phyloP scores from a whole-genome alignment of 345 rosid genomes.

The Odontarrhena argentea region DNA sequence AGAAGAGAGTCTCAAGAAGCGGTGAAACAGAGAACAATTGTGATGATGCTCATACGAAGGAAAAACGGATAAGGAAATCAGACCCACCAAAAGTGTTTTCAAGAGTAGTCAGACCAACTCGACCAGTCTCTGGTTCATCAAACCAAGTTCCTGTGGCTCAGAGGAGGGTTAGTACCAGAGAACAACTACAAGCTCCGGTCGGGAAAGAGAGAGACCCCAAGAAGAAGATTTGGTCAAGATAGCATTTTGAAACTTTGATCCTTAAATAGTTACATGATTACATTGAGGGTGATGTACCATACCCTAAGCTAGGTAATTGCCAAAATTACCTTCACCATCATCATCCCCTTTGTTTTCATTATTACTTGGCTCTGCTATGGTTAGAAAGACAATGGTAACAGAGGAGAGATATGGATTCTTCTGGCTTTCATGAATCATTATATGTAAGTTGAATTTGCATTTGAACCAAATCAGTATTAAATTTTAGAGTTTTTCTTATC shows the following conservation, averaged over 20 bases:
- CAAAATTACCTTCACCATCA: no score
- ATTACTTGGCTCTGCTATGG: neutral
- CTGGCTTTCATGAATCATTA: neutral
- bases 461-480: no score
- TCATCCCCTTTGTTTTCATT: neutral
- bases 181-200: constrained; percentile 51
- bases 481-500: no score
- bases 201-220: constrained; percentile 63
- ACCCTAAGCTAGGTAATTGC: neutral
- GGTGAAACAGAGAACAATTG: constrained; percentile 74
- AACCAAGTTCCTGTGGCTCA: constrained; percentile 45
- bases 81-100: constrained; percentile 69
- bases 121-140: constrained; percentile 41
- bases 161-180: constrained; percentile 58
- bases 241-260: constrained; percentile 3
- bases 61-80: constrained; percentile 67
- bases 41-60: constrained; percentile 41
- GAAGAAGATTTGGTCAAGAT: constrained; percentile 84
- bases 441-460: no score
- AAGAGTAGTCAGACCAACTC: constrained; percentile 55
- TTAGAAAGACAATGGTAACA: no score
- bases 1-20: constrained; percentile 71
- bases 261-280: constrained; percentile 13
- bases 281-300: neutral
- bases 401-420: neutral